Base-by-base conservation (phyloP, 192 early-diverging fungal genomes). In the Linnemannia schmuckeri region DNA sequence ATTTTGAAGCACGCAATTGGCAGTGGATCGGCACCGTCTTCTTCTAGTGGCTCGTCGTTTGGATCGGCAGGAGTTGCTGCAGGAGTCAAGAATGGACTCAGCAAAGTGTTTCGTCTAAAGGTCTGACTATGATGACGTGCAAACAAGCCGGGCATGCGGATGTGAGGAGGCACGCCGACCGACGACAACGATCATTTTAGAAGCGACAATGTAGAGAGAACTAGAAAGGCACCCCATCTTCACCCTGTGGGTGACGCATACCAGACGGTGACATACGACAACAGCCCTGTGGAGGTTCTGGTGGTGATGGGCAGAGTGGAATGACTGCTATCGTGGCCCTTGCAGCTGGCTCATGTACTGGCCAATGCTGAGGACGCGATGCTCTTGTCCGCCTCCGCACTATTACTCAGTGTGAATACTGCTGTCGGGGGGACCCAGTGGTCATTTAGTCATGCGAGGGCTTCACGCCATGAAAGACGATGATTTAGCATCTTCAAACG, bases 51-150 rank as follows among this genome's bases (percentile, higher is more conserved):
- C 10, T 57, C 49, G 15, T 38, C 55, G n/a, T n/a, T 24, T 15
- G 10, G 40, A 13, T 17, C 30, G 13, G 71, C 52, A 49, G 49
- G 57, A 18, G 77, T 74, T 40, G 79, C 63, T 70, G 74, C 74
- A 57, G 63, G 74, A 18, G 27, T 87, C 27, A 87, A 87, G 79
- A 81, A 54, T 20, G 85, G 85, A 33, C n/a, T 87, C 20, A 87
- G 75, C 80, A 87, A 78, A 73, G 81, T 87, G 85, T 87, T 87
- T 68, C 79, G 85, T 6, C 76, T 87, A 63, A 87, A 87, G 72
- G 76, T 66, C 61, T 87, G 85, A 87, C 49, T 78, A 38, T 79
- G 10, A 13, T 8, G 30, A 13, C 30, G n/a, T 66, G 27, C 61
- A 33, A 33, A 13, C 9, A 66, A 33, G 61, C 30, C 22, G 3